Conservation (phyloP, 176 grass and related monocot genomes). For the Rhynchospora pubera region DNA sequence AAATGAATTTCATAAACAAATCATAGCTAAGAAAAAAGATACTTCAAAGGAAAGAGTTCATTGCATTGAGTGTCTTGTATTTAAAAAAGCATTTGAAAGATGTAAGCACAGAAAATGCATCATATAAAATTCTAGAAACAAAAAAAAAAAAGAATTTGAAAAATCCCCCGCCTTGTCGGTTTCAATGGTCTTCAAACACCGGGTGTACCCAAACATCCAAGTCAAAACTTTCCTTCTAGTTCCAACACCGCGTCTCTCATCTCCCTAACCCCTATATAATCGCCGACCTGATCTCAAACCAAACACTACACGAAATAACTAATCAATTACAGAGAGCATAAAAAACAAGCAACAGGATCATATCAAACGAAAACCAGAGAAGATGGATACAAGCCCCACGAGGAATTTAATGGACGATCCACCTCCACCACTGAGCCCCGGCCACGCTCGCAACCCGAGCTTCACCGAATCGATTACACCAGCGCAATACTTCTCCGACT, state of each 20-base stretch:
- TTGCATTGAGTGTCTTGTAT: not conserved
- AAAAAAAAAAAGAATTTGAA: not conserved
- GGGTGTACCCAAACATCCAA: not conserved
- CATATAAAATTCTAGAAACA: not conserved
- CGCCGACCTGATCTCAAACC: not conserved
- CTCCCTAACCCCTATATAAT: not conserved
- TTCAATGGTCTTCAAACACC: not conserved
- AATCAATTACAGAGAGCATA: not conserved
- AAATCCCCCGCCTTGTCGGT: not conserved
- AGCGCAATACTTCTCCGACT: not conserved
- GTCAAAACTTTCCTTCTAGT: not conserved
- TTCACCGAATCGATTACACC: not conserved
- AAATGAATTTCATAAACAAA: not conserved
- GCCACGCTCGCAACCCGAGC: not conserved
- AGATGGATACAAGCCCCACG: not conserved
- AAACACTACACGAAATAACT: not conserved
- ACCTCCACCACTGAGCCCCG: not conserved
- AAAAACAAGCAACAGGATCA: not conserved
- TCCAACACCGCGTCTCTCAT: not conserved
- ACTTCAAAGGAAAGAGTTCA: not conserved
- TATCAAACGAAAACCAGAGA: not conserved
- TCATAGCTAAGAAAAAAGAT: not conserved
- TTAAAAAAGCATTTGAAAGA: not conserved
- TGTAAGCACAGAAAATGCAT: not conserved
- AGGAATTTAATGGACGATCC: not conserved